Evolutionary conservation across 352 stramenopile species (phyloP), one percentile per base, ranked within the genome.

Genomic region (Elongisporangium prolatum): DNA sequence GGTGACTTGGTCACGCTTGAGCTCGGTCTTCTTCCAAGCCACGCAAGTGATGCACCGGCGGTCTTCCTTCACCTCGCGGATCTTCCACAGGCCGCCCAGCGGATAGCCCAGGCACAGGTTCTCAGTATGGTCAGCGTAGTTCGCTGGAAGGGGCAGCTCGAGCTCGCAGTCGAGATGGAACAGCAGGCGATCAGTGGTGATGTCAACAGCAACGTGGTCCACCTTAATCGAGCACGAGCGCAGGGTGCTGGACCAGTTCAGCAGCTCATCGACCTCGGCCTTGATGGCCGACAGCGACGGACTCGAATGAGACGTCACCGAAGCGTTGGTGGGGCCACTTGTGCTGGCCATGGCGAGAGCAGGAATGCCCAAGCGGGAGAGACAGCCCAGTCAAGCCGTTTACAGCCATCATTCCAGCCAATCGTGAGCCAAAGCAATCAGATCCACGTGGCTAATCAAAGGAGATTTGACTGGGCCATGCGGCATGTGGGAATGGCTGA

Each of bases 31-130:
- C 14, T 66, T 65, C 77, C 77, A 84, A 9, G 74, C 59, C 54
- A 82, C 40, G 57, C 77, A 86, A 21, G 65, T 54, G 17, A 84
- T 58, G 1, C 56, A 57, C 5, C 64, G 63, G 44, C 71, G 70
- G 56, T 69, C 68, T 14, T 68, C 52, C 10, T 60, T 65, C 11
- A 74, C 38, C 21, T 56, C 50, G 44, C 67, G 60, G 59, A 87
- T 80, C 59, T 77, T 74, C 77, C 74, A 87, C 49, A 87, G 71
- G 37, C 74, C 77, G 7, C 74, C 74, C 21, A 81, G 61, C 2
- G 71, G 74, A 70, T 72, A 83, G 21, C 71, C 70, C 44, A 87
- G 59, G 38, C 70, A 77, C 18, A 87, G 38, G 44, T 72, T 81
- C 56, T 79, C 66, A 4, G 57, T 58, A 63, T 81, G 67, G 14